These are phyloP conservation scores for Usnea hakonensis DNA, from an alignment of 495 filamentous ascomycete species.

Conservation along the genomic window DNA sequence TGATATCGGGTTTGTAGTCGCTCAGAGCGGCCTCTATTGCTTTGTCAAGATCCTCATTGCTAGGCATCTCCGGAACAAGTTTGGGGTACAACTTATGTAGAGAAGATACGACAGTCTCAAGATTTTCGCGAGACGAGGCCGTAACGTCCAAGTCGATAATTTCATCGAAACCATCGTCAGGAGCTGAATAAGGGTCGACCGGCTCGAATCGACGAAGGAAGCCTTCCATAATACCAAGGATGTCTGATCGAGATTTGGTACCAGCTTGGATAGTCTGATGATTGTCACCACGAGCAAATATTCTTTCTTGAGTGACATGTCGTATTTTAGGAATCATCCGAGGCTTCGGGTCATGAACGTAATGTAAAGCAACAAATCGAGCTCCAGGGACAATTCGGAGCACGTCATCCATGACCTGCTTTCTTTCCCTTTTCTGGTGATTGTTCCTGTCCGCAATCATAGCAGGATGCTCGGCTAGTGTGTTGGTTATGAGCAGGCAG, in stretches of 20 bases:
- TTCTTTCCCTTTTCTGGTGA: conserved; percentile 75
- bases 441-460: conserved; percentile 95
- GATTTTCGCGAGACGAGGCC: conserved; percentile 69
- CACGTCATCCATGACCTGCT: conserved; percentile 79
- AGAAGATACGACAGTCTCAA: conserved; percentile 67
- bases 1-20: conserved; percentile 69
- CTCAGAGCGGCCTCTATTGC: conserved; percentile 70
- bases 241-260: conserved; percentile 54
- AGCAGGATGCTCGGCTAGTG: conserved; percentile 53
- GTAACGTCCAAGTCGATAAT: conserved; percentile 79
- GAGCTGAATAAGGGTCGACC: conserved; percentile 50
- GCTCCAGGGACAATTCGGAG: conserved; percentile 49
- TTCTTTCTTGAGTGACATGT: conserved; percentile 66
- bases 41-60: conserved; percentile 63
- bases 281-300: conserved; percentile 83
- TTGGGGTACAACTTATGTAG: conserved; percentile 67
- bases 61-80: conserved; percentile 65
- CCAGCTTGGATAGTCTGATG: conserved; percentile 93
- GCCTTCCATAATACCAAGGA: conserved; percentile 88
- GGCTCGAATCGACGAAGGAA: conserved; percentile 83
- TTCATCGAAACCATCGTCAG: conserved; percentile 71
- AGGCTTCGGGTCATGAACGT: conserved; percentile 64
- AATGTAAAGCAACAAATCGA: conserved; percentile 84
- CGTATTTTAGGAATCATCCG: conserved; percentile 55
- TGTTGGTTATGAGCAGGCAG: conserved; percentile 53